Percentiles rank a stretch among this genome's conserved stretches.
These are phyloP conservation scores for Fusarium albidum DNA, from an alignment of 2,329 filamentous ascomycete species.

Conservation along the genomic window DNA sequence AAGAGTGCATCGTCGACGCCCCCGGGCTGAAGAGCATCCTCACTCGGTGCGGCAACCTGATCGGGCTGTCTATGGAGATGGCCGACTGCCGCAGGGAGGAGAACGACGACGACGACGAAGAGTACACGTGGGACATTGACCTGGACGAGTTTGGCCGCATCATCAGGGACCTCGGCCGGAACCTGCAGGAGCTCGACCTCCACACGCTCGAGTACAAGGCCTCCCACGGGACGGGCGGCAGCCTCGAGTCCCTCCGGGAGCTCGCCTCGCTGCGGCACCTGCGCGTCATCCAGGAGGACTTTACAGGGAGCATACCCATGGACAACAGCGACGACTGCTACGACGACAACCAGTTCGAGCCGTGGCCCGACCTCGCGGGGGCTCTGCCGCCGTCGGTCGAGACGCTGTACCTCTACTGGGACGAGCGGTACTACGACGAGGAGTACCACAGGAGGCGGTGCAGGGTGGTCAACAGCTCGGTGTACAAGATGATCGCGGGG, in stretches of 20 bases:
- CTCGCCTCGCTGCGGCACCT: conserved; percentile 7
- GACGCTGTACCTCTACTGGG: background rate
- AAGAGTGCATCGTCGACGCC: background rate
- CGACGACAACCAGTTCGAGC: background rate
- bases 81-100: background rate
- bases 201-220: background rate
- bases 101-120: background rate
- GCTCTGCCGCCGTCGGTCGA: conserved; percentile 11
- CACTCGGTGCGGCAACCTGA: background rate
- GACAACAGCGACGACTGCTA: too few species aligned
- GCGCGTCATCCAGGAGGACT: background rate
- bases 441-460: fast-evolving
- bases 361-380: background rate
- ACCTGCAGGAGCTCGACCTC: background rate
- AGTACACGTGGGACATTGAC: background rate
- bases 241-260: conserved; percentile 6
- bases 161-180: background rate
- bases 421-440: background rate
- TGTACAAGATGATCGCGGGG: background rate
- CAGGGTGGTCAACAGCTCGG: background rate
- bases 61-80: background rate
- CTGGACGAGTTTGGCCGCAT: background rate
- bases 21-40: background rate
- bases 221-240: background rate
- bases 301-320: background rate